A percentile compares a stretch with the other conserved stretches of the same genome.
Evolutionary conservation across 164 flowering plant genomes (phyloP).

Genomic region (Chloranthus sessilifolius): DNA sequence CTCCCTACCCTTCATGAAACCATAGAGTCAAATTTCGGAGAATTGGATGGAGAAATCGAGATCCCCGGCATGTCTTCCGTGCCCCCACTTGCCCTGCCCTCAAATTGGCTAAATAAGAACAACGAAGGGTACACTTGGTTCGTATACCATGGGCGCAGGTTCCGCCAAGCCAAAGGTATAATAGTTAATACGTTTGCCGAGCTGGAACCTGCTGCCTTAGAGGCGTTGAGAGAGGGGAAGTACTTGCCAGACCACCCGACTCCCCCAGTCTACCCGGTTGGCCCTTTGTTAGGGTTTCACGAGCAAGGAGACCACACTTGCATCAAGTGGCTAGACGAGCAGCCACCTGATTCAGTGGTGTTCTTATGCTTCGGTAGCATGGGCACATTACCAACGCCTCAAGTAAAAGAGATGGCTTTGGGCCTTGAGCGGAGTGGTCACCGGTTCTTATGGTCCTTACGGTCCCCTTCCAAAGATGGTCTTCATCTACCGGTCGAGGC

Average conservation of each 20-base stretch:
- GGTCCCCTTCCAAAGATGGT: too few relatives aligned
- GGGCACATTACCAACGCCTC: constrained; percentile 19
- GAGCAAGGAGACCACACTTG: neutral
- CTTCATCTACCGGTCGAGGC: neutral
- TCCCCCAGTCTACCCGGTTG: constrained; percentile 27
- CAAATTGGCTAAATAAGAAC: neutral
- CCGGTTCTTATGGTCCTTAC: too few relatives aligned
- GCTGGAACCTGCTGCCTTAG: constrained; percentile 12
- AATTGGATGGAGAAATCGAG: neutral
- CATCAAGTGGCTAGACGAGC: constrained; percentile 27
- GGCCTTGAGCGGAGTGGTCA: too few relatives aligned
- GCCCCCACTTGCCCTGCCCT: constrained; percentile 13
- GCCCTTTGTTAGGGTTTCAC: constrained; percentile 18
- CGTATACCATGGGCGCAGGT: neutral
- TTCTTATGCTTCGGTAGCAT: constrained; percentile 38
- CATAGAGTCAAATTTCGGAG: neutral
- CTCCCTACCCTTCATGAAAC: constrained; percentile 1
- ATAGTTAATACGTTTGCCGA: constrained; percentile 22
- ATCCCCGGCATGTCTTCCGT: constrained; percentile 17
- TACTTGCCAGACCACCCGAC: neutral
- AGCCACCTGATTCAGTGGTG: constrained; percentile 28
- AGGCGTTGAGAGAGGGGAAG: neutral
- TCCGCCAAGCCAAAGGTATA: constrained; percentile 24
- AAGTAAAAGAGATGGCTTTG: constrained; percentile 31
- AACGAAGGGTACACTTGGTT: neutral